Evolutionary conservation across 257 asterid species (phyloP).

Genomic region (Solanum appendiculatum): DNA sequence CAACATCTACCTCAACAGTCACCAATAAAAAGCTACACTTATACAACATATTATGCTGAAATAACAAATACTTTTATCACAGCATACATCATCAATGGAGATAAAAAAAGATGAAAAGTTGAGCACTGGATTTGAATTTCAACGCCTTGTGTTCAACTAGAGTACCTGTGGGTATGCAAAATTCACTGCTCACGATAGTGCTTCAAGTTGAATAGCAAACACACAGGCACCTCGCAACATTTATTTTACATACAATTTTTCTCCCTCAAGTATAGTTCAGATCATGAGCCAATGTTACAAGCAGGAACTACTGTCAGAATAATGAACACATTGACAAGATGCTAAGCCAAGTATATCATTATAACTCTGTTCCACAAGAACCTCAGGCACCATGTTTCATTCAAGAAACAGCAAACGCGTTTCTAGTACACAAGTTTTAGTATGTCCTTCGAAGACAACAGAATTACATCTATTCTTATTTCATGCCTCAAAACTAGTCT

Average conservation of each 20-base stretch:
- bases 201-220: neutral
- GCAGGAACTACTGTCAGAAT: neutral
- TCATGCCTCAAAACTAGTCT: neutral
- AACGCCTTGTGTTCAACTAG: neutral
- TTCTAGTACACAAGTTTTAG: neutral
- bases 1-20: too few relatives aligned
- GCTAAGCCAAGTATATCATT: neutral
- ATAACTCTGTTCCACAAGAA: neutral
- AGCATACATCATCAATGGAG: neutral
- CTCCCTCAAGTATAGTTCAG: neutral
- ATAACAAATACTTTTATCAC: neutral
- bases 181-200: neutral
- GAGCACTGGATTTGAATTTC: neutral
- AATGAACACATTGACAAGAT: neutral
- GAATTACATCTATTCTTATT: neutral
- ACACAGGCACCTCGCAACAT: too few relatives aligned
- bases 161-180: neutral
- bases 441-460: neutral
- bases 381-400: neutral
- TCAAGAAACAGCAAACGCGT: neutral
- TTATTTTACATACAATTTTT: too few relatives aligned
- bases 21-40: neutral
- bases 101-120: neutral
- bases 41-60: neutral
- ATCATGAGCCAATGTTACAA: neutral